Conservation (phyloP, 164 flowering plant species). For the Umbilicus rupestris region DNA sequence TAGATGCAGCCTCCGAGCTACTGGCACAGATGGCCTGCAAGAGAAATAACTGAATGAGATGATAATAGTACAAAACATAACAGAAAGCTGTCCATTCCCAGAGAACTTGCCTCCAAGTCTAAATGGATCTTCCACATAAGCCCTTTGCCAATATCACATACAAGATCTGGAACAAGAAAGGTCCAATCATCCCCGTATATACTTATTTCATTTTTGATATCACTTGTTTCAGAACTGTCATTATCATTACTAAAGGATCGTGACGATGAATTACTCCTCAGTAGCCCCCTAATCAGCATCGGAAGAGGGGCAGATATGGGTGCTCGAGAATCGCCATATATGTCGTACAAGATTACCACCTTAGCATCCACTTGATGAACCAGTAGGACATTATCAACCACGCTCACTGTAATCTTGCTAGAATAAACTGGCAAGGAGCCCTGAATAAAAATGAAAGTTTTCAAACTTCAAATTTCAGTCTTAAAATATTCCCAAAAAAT, state of each 20-base stretch:
- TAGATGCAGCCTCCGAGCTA: slow-evolving; percentile 72
- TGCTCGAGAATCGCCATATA: slow-evolving; percentile 69
- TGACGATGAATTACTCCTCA: slow-evolving; percentile 33
- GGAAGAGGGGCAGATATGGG: slow-evolving; percentile 99
- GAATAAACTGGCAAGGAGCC: slow-evolving; percentile 91
- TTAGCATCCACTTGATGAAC: slow-evolving; percentile 98
- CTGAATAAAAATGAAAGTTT: slow-evolving; percentile 28
- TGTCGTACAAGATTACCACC: slow-evolving; percentile 82
- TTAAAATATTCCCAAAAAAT: neutral
- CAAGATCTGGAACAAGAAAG: slow-evolving; percentile 78
- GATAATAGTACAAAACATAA: neutral
- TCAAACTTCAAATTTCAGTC: neutral
- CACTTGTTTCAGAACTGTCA: slow-evolving; percentile 28
- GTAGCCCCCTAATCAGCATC: slow-evolving; percentile 53
- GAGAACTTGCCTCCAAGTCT: slow-evolving; percentile 68
- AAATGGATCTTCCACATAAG: slow-evolving; percentile 74
- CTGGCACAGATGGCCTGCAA: slow-evolving; percentile 91
- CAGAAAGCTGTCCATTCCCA: slow-evolving; percentile 3
- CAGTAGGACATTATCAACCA: slow-evolving; percentile 86
- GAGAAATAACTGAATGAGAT: slow-evolving; percentile 1
- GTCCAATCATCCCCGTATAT: slow-evolving; percentile 83
- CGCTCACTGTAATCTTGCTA: slow-evolving; percentile 69
- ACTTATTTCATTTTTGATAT: slow-evolving; percentile 29
- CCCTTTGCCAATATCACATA: slow-evolving; percentile 59
- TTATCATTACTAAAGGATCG: slow-evolving; percentile 21